Evolutionary conservation across 306 rosid species (phyloP).

Genomic region (Medicago lupulina): DNA sequence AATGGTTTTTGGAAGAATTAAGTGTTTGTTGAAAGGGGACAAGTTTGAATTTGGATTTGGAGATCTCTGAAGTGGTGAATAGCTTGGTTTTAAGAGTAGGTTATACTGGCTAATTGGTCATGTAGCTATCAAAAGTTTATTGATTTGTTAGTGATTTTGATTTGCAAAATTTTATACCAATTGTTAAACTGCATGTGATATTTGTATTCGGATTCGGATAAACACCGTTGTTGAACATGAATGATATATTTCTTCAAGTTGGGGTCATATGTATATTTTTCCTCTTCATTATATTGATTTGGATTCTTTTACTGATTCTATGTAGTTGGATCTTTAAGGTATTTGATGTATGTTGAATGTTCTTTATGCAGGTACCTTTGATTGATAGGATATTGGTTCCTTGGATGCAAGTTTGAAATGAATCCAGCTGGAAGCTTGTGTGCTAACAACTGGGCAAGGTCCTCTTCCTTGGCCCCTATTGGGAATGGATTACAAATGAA

Average conservation of each 20-base stretch:
- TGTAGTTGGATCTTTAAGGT: constrained; percentile 27
- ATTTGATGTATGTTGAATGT: constrained; percentile 22
- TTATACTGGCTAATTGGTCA: constrained; percentile 26
- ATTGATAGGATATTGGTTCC: constrained; percentile 44
- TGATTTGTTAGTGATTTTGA: constrained; percentile 25
- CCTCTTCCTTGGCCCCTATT: constrained; percentile 48
- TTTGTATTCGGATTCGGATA: constrained; percentile 20
- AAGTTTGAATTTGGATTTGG: constrained; percentile 35
- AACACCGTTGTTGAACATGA: neutral
- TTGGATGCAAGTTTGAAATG: constrained; percentile 48
- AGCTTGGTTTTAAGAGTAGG: constrained; percentile 29
- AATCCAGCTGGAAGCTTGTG: constrained; percentile 64
- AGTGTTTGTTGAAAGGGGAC: constrained; percentile 14
- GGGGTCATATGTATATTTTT: neutral
- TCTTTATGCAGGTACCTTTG: constrained; percentile 40
- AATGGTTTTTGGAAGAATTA: constrained; percentile 10
- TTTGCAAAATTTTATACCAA: constrained; percentile 29
- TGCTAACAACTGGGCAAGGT: constrained; percentile 61
- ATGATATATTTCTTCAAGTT: neutral
- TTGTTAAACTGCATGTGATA: constrained; percentile 13
- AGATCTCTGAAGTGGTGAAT: constrained; percentile 25
- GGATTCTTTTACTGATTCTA: constrained; percentile 4
- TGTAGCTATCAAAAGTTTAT: constrained; percentile 1
- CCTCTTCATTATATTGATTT: neutral
- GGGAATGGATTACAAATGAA: constrained; percentile 50